phyloP scores from a whole-genome alignment of 805 yeast species.

The Ogataea trehaloabstinens region DNA sequence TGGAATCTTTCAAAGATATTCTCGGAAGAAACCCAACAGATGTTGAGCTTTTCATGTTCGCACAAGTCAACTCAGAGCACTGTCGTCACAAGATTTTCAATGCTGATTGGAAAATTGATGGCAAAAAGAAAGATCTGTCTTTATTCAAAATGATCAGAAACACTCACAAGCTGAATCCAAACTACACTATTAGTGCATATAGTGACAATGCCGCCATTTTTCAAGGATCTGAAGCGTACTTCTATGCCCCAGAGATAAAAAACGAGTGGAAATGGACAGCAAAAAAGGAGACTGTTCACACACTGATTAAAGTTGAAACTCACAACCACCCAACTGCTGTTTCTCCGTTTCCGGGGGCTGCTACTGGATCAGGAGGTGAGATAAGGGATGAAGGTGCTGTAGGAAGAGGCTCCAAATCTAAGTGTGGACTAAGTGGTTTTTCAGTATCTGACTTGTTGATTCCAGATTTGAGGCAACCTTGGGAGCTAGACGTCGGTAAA shows the following conservation, averaged over 20 bases:
- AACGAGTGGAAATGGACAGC: conserved; percentile 69
- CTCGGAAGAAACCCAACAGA: conserved; percentile 92
- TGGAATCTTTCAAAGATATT: conserved; percentile 72
- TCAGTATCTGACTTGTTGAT: conserved; percentile 87
- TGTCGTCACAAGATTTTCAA: conserved; percentile 99
- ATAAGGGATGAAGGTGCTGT: conserved; percentile 99
- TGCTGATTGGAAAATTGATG: conserved; percentile 97
- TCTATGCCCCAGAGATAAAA: conserved; percentile 72
- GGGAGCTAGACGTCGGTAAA: conserved; percentile 90
- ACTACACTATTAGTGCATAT: conserved; percentile 87
- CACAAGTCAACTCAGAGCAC: conserved; percentile 98
- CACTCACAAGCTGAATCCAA: conserved; percentile 79
- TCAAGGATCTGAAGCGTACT: conserved; percentile 76
- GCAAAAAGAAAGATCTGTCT: conserved; percentile 65
- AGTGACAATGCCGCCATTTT: conserved; percentile 97
- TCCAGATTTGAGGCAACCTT: conserved; percentile 84
- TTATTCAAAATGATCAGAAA: conserved; percentile 94
- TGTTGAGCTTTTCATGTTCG: conserved; percentile 97
- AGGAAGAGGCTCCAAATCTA: conserved; percentile 96
- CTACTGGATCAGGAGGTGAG: conserved; percentile 99
- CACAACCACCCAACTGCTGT: conserved; percentile 99
- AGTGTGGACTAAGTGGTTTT: conserved; percentile 94
- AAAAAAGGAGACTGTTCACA: conserved; percentile 75
- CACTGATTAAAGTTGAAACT: conserved; percentile 94
- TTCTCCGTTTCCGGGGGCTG: conserved; percentile 98